phyloP scores from a whole-genome alignment of 2,329 filamentous ascomycete species.

The Pezizomycotina sp. region DNA sequence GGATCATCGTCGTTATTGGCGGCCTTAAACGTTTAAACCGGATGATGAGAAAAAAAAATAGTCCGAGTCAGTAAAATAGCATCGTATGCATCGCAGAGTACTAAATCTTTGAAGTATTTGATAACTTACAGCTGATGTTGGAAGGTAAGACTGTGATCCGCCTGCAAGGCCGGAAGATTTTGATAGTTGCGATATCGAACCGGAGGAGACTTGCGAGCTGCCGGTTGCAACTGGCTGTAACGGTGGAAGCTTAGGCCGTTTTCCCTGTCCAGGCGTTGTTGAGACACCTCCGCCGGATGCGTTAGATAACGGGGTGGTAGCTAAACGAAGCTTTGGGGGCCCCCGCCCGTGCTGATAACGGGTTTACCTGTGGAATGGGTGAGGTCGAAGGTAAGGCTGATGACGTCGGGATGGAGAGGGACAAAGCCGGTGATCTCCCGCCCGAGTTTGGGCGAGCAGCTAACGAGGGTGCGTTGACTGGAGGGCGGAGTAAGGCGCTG shows the following conservation, averaged over 20 bases:
- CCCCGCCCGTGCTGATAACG: constrained; percentile 18
- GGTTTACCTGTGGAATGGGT: constrained; percentile 11
- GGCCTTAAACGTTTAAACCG: no score
- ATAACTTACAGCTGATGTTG: constrained; percentile 12
- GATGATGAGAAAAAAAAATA: no score
- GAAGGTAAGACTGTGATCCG: constrained; percentile 6
- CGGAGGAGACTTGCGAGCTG: constrained; percentile 7
- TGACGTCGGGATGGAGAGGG: constrained; percentile 21
- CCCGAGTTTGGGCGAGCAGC: constrained; percentile 18
- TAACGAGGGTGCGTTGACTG: constrained; percentile 13
- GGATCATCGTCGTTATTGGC: constrained; percentile 18
- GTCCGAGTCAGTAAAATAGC: no score
- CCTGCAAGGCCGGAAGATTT: constrained; percentile 12
- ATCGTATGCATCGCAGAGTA: constrained; percentile 14
- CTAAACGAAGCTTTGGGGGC: constrained; percentile 24
- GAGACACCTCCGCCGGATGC: constrained; percentile 12
- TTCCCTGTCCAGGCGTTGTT: constrained; percentile 16
- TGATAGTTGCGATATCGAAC: constrained; percentile 11
- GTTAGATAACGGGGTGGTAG: constrained; percentile 21
- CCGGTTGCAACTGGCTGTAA: constrained; percentile 12
- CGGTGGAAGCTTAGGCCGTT: constrained; percentile 15
- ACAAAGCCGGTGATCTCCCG: constrained; percentile 20
- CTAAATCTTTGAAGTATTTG: constrained; percentile 12
- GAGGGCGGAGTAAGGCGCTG: constrained; percentile 17
- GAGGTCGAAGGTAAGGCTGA: constrained; percentile 11